Base-by-base conservation (phyloP, 805 yeast species). In the Ascoidea tarda region DNA sequence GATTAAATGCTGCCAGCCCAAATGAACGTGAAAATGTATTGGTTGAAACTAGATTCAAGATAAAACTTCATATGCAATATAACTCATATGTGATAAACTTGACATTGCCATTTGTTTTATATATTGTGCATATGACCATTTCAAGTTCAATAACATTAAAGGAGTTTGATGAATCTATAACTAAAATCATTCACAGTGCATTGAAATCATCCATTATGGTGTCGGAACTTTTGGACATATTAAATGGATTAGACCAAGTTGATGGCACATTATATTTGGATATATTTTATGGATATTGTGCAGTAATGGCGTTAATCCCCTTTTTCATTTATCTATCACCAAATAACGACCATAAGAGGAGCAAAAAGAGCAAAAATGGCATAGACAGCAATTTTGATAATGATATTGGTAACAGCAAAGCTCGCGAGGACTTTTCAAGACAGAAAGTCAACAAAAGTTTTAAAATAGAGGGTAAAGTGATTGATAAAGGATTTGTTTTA, bases 251-350 rank as follows among this genome's bases (percentile, higher is more conserved):
- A 51, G 74, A 71, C 5, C 63, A 70, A 51, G 64, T 70, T 58
- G 69, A 68, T 58, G 77, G 77, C n/a, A 71, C 75, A 1, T 49
- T 72, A n/a, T 69, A 71, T 44, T 64, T 66, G 45, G 79, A 74
- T 55, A 68, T 73, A 46, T 71, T 72, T 58, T 66, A 67, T 58
- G 73, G 70, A 5, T 74, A 74, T 55, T 67, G 68, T 54, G 70
- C 76, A 1, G 66, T 68, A 1, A 65, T 74, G 67, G 68, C 68
- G 0, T 59, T 73, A 32, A 67, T 74, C 2, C 57, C 73, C 49
- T 66, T 73, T n/a, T 70, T 68, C 52, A 67, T 74, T 46, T 61
- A 62, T 48, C 51, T 65, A 33, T 50, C 46, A 28, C 14, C 51
- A n/a, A 47, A 49, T 14, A 33, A 33, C 32, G 45, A 16, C 6